Base-by-base conservation (phyloP, 306 rosid species). In the Canavalia ensiformis region DNA sequence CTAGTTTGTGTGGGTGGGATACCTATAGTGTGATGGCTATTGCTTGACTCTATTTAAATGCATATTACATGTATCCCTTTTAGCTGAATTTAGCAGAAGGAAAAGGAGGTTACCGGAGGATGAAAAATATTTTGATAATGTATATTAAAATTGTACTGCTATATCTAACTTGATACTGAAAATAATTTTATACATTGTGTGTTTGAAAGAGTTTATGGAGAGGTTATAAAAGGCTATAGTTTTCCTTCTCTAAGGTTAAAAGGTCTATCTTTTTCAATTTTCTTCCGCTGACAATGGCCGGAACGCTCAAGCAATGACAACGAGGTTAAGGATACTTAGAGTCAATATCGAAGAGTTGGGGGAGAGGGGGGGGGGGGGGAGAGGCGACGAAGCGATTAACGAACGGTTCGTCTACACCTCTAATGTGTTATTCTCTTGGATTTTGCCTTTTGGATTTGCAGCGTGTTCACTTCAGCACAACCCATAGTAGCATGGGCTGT, bases 341-440 rank as follows among this genome's bases (percentile, higher is more conserved):
- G 82, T 77, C 82, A 76, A 7, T 45, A 76, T 49, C 69, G 72
- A 68, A 6, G 68, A 58, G 3, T 59, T 50, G 25, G 25, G 25
- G 25, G 25, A 18, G 25, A 18, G 25, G 25, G 25, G 25, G 25
- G 25, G 25, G 25, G 25, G 25, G 25, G 25, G 25, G 25, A 18
- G 72, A 18, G 72, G 52, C 25, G 59, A 50, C 0, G 57, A 29
- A 66, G 8, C 2, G 50, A 76, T 33, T 60, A 59, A 50, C 10
- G 30, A 60, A 82, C 63, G 59, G 51, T 72, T 44, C 47, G 12
- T 35, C 2, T 64, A 56, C 79, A 72, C 66, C 76, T 78, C 35
- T 47, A 30, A 59, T 67, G 80, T 83, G 66, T 72, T 29, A 35
- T 78, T 74, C 52, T 39, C 58, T 33, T 55, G 30, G 69, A 69